phyloP scores from a whole-genome alignment of 495 filamentous ascomycete species.

The Durotheca rogersii region DNA sequence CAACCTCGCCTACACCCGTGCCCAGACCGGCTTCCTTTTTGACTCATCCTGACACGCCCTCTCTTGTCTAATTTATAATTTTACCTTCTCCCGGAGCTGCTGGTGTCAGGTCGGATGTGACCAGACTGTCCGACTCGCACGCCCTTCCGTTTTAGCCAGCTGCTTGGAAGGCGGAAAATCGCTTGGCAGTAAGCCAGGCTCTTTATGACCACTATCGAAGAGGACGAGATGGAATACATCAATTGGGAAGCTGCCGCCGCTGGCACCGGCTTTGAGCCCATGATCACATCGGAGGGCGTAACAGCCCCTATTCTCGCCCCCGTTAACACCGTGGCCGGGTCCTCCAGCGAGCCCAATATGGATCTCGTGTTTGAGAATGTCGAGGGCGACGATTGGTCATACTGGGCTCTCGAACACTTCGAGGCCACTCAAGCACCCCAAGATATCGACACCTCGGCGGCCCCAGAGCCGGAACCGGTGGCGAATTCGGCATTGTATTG shows the following conservation, averaged over 20 bases:
- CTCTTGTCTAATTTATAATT: conserved; percentile 15
- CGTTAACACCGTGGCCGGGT: conserved; percentile 17
- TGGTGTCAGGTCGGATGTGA: not conserved
- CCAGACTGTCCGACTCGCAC: conserved; percentile 13
- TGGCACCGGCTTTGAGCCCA: conserved; percentile 19
- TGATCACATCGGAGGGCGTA: conserved; percentile 28
- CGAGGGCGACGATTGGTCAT: conserved; percentile 51
- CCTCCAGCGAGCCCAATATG: conserved; percentile 36
- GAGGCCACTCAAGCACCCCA: conserved; percentile 33
- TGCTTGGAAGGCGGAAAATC: conserved; percentile 6
- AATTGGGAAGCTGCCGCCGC: conserved; percentile 47
- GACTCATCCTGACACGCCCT: conserved; percentile 6
- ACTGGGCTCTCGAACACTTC: conserved; percentile 52
- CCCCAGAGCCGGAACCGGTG: conserved; percentile 17
- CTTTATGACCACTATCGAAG: conserved; percentile 38
- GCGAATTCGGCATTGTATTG: conserved; percentile 39
- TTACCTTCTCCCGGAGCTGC: conserved; percentile 1
- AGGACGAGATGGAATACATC: conserved; percentile 46
- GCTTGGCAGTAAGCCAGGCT: conserved; percentile 17
- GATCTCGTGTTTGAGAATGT: conserved; percentile 49
- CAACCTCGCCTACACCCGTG: conserved; percentile 7
- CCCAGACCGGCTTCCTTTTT: conserved; percentile 18
- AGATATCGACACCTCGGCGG: conserved; percentile 12
- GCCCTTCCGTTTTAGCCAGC: conserved; percentile 6
- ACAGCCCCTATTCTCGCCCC: conserved; percentile 16